phyloP scores from a whole-genome alignment of 805 yeast species.

The Brettanomyces anomalus region DNA sequence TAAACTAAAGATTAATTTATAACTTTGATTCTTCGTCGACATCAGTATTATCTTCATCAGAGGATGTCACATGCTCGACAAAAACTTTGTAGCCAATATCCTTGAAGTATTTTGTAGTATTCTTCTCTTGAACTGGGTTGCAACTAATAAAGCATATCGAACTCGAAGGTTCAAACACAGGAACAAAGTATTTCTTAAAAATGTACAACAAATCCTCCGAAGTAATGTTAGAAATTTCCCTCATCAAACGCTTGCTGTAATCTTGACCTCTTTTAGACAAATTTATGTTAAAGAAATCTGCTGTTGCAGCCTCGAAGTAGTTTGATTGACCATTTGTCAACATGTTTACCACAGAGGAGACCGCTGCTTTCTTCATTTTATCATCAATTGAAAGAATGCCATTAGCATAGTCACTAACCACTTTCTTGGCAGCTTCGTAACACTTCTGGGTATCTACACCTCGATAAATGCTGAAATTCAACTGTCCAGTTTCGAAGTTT shows the following conservation, averaged over 20 bases:
- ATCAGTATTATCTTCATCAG: constrained; percentile 18
- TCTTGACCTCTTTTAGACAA: constrained; percentile 65
- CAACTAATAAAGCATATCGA: constrained; percentile 64
- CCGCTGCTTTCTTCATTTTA: constrained; percentile 58
- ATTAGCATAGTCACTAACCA: constrained; percentile 50
- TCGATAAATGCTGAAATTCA: constrained; percentile 63
- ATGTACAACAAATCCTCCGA: constrained; percentile 40
- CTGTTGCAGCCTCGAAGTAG: constrained; percentile 52
- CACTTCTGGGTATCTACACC: constrained; percentile 76
- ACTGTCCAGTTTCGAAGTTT: constrained; percentile 55
- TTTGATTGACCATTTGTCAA: constrained; percentile 66
- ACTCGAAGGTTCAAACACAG: constrained; percentile 47
- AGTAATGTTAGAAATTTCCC: constrained; percentile 42
- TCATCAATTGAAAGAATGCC: constrained; percentile 50
- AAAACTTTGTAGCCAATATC: constrained; percentile 49
- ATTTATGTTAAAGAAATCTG: constrained; percentile 56
- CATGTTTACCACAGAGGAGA: constrained; percentile 64
- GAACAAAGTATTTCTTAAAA: constrained; percentile 51
- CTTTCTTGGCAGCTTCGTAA: constrained; percentile 47
- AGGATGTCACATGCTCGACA: constrained; percentile 42
- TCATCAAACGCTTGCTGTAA: constrained; percentile 46
- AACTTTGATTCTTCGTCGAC: constrained; percentile 14
- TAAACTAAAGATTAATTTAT: neutral
- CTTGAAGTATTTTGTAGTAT: constrained; percentile 37
- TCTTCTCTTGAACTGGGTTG: constrained; percentile 54